Evolutionary conservation across 1,284 basidiomycete species (phyloP).

Genomic region (Ganoderma lucidum): DNA sequence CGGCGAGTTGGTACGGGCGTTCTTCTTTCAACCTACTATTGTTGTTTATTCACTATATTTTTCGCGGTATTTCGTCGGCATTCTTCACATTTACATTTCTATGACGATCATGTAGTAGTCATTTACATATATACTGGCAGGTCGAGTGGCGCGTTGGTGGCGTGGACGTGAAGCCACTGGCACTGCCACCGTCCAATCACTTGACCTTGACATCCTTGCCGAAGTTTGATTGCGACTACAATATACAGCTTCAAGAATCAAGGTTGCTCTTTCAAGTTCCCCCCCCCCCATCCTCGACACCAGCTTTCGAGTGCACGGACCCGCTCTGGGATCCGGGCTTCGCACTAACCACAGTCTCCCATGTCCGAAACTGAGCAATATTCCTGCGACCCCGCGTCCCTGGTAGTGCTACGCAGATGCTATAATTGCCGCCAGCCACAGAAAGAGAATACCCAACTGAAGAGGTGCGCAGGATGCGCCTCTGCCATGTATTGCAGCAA

Average conservation of each 20-base stretch:
- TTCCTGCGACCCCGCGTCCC: background rate
- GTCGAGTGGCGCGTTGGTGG: background rate
- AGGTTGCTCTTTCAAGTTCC: background rate
- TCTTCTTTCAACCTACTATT: background rate
- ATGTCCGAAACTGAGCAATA: background rate
- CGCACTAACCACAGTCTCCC: background rate
- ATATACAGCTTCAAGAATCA: background rate
- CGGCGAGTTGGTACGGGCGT: background rate
- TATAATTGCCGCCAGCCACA: background rate
- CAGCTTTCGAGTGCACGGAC: background rate
- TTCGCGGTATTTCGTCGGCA: background rate
- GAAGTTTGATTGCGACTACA: background rate
- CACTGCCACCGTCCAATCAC: background rate
- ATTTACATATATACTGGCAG: background rate
- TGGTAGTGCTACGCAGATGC: slow-evolving; percentile 3
- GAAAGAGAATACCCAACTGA: slow-evolving; percentile 8
- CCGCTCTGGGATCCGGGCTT: background rate
- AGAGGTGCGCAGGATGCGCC: slow-evolving; percentile 18
- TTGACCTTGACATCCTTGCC: too few species aligned
- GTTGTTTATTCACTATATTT: background rate
- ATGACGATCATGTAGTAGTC: background rate
- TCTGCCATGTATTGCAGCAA: slow-evolving; percentile 22
- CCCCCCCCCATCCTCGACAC: background rate
- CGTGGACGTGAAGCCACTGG: too few species aligned
- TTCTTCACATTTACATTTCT: background rate